A percentile compares a stretch with the other conserved stretches of the same genome.
Evolutionary conservation across 208 protist species (phyloP).

Genomic region (Crithidia fasciculata): DNA sequence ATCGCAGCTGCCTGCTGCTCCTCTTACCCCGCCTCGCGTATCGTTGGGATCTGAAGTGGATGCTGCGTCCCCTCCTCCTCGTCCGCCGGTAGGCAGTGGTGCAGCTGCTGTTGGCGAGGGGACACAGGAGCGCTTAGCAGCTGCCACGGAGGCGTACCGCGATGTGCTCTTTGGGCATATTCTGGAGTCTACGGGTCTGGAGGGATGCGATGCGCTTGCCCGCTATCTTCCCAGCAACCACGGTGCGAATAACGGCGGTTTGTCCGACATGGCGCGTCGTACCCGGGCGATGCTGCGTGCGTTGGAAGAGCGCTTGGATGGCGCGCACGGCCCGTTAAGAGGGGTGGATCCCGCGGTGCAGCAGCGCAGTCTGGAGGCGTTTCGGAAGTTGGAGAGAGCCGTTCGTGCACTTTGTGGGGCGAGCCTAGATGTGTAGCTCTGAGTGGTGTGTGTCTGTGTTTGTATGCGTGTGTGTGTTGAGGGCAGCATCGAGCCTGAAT

Average conservation of each 20-base stretch:
- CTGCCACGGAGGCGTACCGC: conserved; percentile 48
- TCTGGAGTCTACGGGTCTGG: conserved; percentile 35
- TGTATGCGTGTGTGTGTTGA: neutral
- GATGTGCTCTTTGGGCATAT: conserved; percentile 55
- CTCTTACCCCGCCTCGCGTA: conserved; percentile 1
- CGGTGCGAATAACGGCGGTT: neutral
- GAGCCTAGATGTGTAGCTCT: neutral
- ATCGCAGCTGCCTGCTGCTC: neutral
- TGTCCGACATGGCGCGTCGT: conserved; percentile 15
- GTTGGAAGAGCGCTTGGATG: conserved; percentile 30
- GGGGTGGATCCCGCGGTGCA: conserved; percentile 21
- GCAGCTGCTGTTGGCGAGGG: conserved; percentile 9
- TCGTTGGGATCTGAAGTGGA: neutral
- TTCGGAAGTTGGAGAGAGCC: conserved; percentile 26
- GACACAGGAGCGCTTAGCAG: conserved; percentile 34
- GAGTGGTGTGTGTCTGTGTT: neutral
- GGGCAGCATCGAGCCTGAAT: neutral
- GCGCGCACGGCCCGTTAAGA: neutral
- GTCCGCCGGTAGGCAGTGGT: neutral
- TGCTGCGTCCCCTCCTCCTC: neutral
- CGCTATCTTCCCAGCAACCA: conserved; percentile 10
- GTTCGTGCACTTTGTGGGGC: conserved; percentile 19
- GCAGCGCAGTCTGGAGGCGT: conserved; percentile 27
- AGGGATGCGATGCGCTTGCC: conserved; percentile 9
- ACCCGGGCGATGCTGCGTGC: conserved; percentile 33